These are phyloP conservation scores for Verticillium nonalfalfae DNA, from an alignment of 2,329 filamentous ascomycete species.

Conservation along the genomic window DNA sequence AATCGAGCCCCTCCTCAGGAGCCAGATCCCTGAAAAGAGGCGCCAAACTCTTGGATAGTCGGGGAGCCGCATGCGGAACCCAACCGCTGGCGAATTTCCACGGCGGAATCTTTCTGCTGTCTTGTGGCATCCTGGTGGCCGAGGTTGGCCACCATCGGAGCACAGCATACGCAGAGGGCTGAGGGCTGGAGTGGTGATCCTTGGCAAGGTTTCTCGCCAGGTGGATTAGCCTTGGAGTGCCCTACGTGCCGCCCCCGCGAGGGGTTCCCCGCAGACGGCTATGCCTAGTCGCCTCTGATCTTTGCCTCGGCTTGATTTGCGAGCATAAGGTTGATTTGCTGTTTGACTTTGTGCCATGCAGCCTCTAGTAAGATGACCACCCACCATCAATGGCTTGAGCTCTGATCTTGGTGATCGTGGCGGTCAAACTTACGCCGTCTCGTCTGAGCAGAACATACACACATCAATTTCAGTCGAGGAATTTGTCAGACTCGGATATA, in stretches of 20 bases:
- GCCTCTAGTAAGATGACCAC: no score
- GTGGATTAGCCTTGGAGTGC: background rate
- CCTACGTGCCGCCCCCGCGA: background rate
- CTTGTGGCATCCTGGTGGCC: background rate
- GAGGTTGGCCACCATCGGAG: background rate
- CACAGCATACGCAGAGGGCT: background rate
- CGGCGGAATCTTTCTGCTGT: background rate
- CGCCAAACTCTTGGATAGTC: background rate
- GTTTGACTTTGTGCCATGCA: no score
- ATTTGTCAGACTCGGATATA: no score
- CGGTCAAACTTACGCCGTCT: no score
- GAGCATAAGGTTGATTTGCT: background rate
- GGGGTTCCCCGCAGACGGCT: background rate
- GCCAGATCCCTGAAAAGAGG: background rate
- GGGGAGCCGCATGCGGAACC: background rate
- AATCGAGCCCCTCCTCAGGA: background rate
- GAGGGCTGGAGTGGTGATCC: background rate
- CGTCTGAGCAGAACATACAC: no score
- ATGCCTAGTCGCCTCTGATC: background rate
- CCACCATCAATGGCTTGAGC: no score
- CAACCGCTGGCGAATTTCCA: background rate
- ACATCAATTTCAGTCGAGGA: no score
- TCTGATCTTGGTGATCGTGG: no score
- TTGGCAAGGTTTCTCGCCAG: background rate
- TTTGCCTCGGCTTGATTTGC: background rate